A percentile compares a stretch with the other conserved stretches of the same genome.
phyloP scores from a whole-genome alignment of 305 asterid genomes.

The Ilex paraguariensis region DNA sequence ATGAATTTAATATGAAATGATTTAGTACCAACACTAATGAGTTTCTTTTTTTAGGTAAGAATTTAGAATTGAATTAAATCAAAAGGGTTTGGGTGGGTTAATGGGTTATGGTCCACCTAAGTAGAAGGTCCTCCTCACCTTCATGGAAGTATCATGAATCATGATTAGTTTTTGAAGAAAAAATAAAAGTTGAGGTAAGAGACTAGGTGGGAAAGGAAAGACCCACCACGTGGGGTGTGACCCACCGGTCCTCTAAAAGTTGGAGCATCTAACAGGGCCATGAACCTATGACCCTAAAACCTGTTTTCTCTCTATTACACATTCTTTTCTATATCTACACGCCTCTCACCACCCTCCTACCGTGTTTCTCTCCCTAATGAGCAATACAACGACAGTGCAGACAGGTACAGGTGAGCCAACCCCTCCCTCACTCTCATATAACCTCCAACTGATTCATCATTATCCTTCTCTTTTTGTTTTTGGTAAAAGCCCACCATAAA shows the following conservation, averaged over 20 bases:
- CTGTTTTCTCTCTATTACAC: background rate
- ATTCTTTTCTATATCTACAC: slow-evolving; percentile 26
- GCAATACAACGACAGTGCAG: slow-evolving; percentile 10
- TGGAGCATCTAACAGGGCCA: slow-evolving; percentile 36
- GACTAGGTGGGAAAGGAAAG: no score
- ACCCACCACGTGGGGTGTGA: slow-evolving; percentile 54
- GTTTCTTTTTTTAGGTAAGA: no score
- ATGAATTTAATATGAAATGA: no score
- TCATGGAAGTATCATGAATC: no score
- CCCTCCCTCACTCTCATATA: slow-evolving; percentile 18
- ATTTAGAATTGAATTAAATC: no score
- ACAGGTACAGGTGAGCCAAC: slow-evolving; percentile 49
- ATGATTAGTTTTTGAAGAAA: no score
- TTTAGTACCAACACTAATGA: no score
- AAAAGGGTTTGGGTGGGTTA: no score
- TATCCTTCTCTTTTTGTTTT: slow-evolving; percentile 20
- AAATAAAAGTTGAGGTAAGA: no score
- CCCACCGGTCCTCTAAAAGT: slow-evolving; percentile 56
- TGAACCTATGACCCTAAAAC: slow-evolving; percentile 1
- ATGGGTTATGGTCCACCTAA: no score
- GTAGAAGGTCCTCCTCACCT: no score
- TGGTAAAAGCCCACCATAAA: slow-evolving; percentile 10
- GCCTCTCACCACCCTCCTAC: slow-evolving; percentile 18
- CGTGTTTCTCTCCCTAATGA: no score
- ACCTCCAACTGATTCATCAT: slow-evolving; percentile 28